A percentile compares a stretch with the other conserved stretches of the same genome.
Evolutionary conservation across 148 eudicot genomes (phyloP).

Genomic region (Silene latifolia): DNA sequence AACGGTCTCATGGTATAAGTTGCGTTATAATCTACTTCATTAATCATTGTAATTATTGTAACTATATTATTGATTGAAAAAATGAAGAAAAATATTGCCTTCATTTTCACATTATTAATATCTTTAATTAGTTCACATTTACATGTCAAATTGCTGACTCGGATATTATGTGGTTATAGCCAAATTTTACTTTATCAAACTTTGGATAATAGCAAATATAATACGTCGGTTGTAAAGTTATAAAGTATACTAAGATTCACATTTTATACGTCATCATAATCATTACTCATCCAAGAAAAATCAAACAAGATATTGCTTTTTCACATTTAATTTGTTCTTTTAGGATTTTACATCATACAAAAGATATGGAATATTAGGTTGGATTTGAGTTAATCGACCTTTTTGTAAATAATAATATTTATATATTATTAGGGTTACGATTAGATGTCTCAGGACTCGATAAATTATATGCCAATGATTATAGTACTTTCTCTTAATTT

Average conservation of each 20-base stretch:
- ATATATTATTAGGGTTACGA: too few relatives aligned
- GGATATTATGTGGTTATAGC: neutral
- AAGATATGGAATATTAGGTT: neutral
- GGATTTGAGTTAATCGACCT: neutral
- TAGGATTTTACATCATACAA: too few relatives aligned
- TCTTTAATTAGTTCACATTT: neutral
- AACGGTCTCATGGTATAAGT: too few relatives aligned
- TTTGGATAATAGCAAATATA: conserved; percentile 3
- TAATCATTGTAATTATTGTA: too few relatives aligned
- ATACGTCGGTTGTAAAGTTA: conserved; percentile 12
- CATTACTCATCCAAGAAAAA: neutral
- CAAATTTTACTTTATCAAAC: neutral
- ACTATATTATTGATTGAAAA: neutral
- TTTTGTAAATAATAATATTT: too few relatives aligned
- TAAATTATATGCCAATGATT: too few relatives aligned
- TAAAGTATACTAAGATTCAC: conserved; percentile 20
- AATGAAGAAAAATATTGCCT: neutral
- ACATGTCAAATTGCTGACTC: neutral
- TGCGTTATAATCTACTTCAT: too few relatives aligned
- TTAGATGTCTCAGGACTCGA: too few relatives aligned
- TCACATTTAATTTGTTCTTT: neutral
- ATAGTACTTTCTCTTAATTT: too few relatives aligned
- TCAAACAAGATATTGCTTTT: neutral
- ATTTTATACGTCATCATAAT: conserved; percentile 11
- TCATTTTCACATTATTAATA: neutral